A percentile compares a stretch with the other conserved stretches of the same genome.
Evolutionary conservation across 805 yeast genomes (phyloP).

Genomic region (Cyberlindnera bimundalis): DNA sequence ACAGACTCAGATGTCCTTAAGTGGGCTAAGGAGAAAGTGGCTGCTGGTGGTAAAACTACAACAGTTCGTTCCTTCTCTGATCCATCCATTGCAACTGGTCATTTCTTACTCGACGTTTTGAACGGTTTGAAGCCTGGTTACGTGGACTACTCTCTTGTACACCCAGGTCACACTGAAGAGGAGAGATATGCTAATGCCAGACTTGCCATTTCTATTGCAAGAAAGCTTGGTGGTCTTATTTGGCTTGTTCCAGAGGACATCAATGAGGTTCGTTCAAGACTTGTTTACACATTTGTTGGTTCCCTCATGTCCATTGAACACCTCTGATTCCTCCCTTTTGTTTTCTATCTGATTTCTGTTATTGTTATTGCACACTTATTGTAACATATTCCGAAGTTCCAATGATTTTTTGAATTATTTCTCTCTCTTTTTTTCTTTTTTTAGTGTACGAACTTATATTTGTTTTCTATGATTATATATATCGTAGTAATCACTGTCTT

Average conservation of each 20-base stretch:
- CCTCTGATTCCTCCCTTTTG: conserved; percentile 6
- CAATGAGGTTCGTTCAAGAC: conserved; percentile 90
- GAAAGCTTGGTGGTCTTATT: conserved; percentile 95
- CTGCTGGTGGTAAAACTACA: conserved; percentile 76
- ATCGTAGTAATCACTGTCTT: conserved; percentile 16
- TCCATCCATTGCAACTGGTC: conserved; percentile 68
- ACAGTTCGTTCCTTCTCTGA: conserved; percentile 85
- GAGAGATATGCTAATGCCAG: conserved; percentile 92
- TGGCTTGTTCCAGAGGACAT: conserved; percentile 99
- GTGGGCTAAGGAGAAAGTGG: conserved; percentile 89
- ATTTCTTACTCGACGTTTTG: conserved; percentile 82
- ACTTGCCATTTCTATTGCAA: conserved; percentile 95
- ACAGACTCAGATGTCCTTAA: conserved; percentile 81
- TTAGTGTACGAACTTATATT: background rate
- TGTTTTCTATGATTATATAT: background rate
- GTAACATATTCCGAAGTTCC: no score
- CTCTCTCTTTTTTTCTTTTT: no score
- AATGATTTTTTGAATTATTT: no score
- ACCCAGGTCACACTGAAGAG: conserved; percentile 74
- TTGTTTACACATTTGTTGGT: conserved; percentile 91
- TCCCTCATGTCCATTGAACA: conserved; percentile 76
- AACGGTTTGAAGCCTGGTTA: conserved; percentile 96
- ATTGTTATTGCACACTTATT: no score
- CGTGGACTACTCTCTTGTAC: conserved; percentile 91
- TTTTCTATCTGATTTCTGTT: no score